Conservation (phyloP, 164 flowering plant species). For the Echeveria elegans region DNA sequence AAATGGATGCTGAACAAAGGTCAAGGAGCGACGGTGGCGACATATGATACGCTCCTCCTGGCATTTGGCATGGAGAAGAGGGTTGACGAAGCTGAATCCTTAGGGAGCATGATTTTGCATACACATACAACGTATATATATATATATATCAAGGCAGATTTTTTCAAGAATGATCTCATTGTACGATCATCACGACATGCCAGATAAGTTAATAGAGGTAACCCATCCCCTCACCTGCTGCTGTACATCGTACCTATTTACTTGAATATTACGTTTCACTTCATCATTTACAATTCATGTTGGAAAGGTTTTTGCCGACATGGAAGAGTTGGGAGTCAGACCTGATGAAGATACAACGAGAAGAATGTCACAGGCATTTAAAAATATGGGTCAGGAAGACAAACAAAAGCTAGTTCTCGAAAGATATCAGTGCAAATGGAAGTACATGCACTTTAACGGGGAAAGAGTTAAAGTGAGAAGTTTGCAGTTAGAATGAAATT, state of each 20-base stretch:
- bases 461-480: constrained; percentile 61
- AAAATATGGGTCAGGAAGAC: constrained; percentile 50
- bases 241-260: neutral
- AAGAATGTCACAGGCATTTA: constrained; percentile 59
- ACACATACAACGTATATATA: constrained; percentile 66
- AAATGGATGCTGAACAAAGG: constrained; percentile 99
- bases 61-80: constrained; percentile 89
- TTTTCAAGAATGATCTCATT: constrained; percentile 87
- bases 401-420: constrained; percentile 42
- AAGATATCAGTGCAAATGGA: constrained; percentile 59
- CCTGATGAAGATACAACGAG: constrained; percentile 77
- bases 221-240: neutral
- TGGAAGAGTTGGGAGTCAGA: constrained; percentile 88
- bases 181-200: constrained; percentile 72
- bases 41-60: constrained; percentile 74
- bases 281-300: neutral
- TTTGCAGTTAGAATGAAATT: constrained; percentile 13
- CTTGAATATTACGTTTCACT: neutral
- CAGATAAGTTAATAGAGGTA: constrained; percentile 77
- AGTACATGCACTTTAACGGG: constrained; percentile 74
- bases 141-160: constrained; percentile 74
- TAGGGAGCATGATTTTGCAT: constrained; percentile 88
- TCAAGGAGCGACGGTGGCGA: constrained; percentile 88
- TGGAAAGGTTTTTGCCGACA: constrained; percentile 81
- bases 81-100: constrained; percentile 80